Evolutionary conservation across 805 yeast species (phyloP).

Genomic region (Kuraishia cidri): DNA sequence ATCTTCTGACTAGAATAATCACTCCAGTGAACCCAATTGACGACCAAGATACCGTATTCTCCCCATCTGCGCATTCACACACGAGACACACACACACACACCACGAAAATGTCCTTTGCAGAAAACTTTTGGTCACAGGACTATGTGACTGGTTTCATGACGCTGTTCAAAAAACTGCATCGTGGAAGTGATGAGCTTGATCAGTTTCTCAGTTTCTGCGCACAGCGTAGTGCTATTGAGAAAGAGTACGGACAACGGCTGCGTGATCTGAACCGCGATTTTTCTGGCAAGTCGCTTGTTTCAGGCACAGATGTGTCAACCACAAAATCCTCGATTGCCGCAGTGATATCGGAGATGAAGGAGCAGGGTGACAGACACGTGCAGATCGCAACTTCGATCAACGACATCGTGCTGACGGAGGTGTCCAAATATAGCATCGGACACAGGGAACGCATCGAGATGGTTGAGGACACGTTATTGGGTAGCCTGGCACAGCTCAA

Average conservation of each 20-base stretch:
- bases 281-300: conserved; percentile 54
- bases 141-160: conserved; percentile 42
- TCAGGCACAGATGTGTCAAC: conserved; percentile 49
- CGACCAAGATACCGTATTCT: too few species aligned
- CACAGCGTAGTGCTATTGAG: conserved; percentile 65
- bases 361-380: conserved; percentile 52
- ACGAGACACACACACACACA: background rate
- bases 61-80: too few species aligned
- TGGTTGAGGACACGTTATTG: conserved; percentile 44
- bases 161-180: conserved; percentile 41
- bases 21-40: too few species aligned
- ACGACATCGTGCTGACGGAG: conserved; percentile 54
- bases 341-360: too few species aligned
- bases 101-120: background rate
- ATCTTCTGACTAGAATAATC: too few species aligned
- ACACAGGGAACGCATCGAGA: conserved; percentile 58
- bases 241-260: conserved; percentile 53
- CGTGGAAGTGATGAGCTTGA: conserved; percentile 66
- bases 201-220: conserved; percentile 56
- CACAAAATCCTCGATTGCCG: too few species aligned
- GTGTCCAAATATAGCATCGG: conserved; percentile 69
- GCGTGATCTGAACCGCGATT: conserved; percentile 48
- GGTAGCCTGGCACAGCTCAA: conserved; percentile 45
- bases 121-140: conserved; percentile 75
- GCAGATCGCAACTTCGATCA: conserved; percentile 54